phyloP scores from a whole-genome alignment of 2,329 filamentous ascomycete species.

The Claviceps sp. region DNA sequence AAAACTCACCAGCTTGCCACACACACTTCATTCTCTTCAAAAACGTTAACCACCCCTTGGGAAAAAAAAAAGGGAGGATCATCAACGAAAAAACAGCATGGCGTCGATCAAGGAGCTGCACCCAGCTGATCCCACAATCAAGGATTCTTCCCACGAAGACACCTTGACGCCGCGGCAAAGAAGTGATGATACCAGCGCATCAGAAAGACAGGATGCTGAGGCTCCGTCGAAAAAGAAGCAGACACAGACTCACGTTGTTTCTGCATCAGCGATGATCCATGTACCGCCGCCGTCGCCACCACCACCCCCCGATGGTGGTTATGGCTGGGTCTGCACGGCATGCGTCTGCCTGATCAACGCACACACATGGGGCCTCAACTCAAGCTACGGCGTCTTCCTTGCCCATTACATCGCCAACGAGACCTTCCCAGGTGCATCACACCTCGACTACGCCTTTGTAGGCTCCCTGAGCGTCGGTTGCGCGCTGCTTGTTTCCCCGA shows the following conservation, averaged over 20 bases:
- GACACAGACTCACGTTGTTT: neutral
- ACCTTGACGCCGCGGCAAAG: neutral
- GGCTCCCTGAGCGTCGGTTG: slow-evolving; percentile 30
- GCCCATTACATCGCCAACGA: slow-evolving; percentile 43
- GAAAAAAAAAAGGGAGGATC: neutral
- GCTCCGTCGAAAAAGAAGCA: neutral
- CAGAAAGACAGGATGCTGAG: neutral
- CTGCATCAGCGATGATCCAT: neutral
- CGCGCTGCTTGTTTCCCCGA: slow-evolving; percentile 53
- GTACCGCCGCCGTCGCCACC: slow-evolving; percentile 10
- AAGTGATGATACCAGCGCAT: neutral
- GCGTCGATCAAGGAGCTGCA: neutral
- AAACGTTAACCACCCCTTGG: too few species aligned
- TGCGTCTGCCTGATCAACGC: slow-evolving; percentile 41
- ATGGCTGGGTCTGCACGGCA: slow-evolving; percentile 32
- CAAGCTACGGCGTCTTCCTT: slow-evolving; percentile 35
- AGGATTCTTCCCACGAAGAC: neutral
- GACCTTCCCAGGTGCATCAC: slow-evolving; percentile 47
- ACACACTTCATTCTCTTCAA: too few species aligned
- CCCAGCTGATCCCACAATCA: neutral
- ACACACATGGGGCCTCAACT: slow-evolving; percentile 64
- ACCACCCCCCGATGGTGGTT: slow-evolving; percentile 45
- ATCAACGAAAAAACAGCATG: neutral
- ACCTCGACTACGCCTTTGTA: slow-evolving; percentile 64
- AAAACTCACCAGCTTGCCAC: too few species aligned